phyloP scores from a whole-genome alignment of 345 rosid species.

The Citrus glauca region DNA sequence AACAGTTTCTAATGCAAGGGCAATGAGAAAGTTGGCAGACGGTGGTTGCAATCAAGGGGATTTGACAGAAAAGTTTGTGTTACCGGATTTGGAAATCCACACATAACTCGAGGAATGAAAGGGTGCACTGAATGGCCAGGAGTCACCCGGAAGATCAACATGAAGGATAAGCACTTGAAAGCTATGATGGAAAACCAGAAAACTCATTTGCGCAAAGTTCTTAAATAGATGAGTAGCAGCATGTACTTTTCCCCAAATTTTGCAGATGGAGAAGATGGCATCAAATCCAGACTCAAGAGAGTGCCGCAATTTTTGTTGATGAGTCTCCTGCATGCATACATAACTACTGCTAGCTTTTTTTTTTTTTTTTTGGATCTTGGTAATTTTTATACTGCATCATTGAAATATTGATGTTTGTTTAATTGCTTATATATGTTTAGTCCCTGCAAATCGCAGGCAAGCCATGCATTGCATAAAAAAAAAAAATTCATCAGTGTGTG shows the following conservation, averaged over 20 bases:
- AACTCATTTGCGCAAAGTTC: conserved; percentile 2
- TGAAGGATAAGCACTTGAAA: conserved; percentile 20
- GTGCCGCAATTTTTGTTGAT: neutral
- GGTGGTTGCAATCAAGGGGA: neutral
- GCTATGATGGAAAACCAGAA: conserved; percentile 18
- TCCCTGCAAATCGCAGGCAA: neutral
- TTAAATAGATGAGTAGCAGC: neutral
- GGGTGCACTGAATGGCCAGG: conserved; percentile 18
- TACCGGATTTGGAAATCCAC: conserved; percentile 16
- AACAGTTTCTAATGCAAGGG: neutral
- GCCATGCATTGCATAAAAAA: neutral
- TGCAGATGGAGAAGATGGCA: neutral
- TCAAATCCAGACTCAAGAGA: neutral
- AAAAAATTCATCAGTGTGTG: neutral
- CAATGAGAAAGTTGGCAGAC: conserved; percentile 9
- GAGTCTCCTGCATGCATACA: neutral
- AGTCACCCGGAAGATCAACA: conserved; percentile 5
- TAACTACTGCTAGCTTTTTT: neutral
- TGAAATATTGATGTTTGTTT: too few relatives aligned
- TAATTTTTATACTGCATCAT: too few relatives aligned
- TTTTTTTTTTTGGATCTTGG: neutral
- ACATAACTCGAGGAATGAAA: conserved; percentile 22
- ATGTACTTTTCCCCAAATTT: neutral
- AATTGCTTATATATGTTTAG: neutral
- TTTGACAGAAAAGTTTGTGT: neutral